Evolutionary conservation across 2,329 filamentous ascomycete species (phyloP), one percentile per base, ranked within the genome.

Genomic region (Tolypocladium cylindrosporum): DNA sequence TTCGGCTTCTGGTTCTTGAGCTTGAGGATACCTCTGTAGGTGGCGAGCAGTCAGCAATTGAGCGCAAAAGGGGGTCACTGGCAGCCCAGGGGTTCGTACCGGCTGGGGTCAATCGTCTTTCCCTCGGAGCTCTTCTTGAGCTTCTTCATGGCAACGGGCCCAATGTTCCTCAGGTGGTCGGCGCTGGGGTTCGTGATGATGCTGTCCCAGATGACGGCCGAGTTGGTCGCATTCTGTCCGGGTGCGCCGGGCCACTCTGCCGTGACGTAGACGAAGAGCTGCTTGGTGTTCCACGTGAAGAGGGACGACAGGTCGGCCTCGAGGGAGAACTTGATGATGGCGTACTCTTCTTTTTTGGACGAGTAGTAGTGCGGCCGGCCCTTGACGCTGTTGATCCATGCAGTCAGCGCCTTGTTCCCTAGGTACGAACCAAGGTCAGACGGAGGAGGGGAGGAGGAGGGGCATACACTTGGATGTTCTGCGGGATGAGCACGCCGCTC

Each of bases 201-300:
- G 63, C 81, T 82, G 75, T 99, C 93, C 94, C 93, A 97, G 75
- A 99, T 93, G 62, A 97, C 88, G 65, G 90, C 89, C 74, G 91
- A 82, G 74, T 88, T 88, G 61, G 75, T 77, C 58, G 66, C 70
- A 64, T 75, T 75, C 58, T 64, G 63, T 55, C 62, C 64, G 55
- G 68, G 68, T 55, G 69, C 59, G 50, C 68, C 66, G 34, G 79
- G 77, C 85, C 85, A 88, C 66, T 86, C 87, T 57, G 93, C 93
- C 57, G 91, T 93, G 59, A 99, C 86, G 77, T 96, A 99, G 72
- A 97, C 86, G 76, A 97, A 99, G 68, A 99, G 78, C 76, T 97
- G 90, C 75, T 99, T 99, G 24, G 95, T 99, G 80, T 99, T 99
- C 94, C 93, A 99, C 69, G 90, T 96, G 82, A 97, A 97, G 66